Percentiles rank a stretch among this genome's conserved stretches.
These are phyloP conservation scores for Colletotrichum truncatum DNA, from an alignment of 2,329 filamentous ascomycete genomes.

Conservation along the genomic window DNA sequence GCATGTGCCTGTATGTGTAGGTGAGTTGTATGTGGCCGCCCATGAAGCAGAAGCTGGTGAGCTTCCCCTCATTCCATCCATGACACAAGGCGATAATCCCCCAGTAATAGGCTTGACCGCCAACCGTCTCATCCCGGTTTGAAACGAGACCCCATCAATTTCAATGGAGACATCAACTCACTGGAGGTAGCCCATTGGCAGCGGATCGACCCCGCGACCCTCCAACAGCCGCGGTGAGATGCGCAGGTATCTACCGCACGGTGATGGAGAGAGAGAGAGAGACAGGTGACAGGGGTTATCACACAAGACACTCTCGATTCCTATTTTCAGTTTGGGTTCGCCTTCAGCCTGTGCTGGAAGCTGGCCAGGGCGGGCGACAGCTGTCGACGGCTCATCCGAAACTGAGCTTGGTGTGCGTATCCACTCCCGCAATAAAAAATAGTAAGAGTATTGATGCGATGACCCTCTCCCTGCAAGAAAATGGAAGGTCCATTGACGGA, in stretches of 20 bases:
- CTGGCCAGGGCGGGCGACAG: background rate
- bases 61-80: background rate
- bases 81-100: background rate
- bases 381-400: background rate
- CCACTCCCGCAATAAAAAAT: background rate
- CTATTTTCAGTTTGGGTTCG: background rate
- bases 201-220: slow-evolving; percentile 18
- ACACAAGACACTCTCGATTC: background rate
- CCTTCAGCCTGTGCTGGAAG: background rate
- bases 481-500: background rate
- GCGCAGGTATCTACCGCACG: background rate
- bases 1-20: no score
- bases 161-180: slow-evolving; percentile 8
- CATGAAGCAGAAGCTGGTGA: background rate
- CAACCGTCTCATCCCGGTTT: slow-evolving; percentile 28
- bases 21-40: no score
- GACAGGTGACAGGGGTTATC: background rate
- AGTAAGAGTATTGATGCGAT: background rate
- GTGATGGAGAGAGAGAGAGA: background rate
- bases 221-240: slow-evolving; percentile 10
- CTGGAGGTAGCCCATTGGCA: slow-evolving; percentile 23
- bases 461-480: background rate
- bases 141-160: slow-evolving; percentile 23
- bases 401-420: background rate
- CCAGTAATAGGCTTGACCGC: slow-evolving; percentile 20